Evolutionary conservation across 2,329 filamentous ascomycete species (phyloP).

Genomic region (Botrytis tulipae): DNA sequence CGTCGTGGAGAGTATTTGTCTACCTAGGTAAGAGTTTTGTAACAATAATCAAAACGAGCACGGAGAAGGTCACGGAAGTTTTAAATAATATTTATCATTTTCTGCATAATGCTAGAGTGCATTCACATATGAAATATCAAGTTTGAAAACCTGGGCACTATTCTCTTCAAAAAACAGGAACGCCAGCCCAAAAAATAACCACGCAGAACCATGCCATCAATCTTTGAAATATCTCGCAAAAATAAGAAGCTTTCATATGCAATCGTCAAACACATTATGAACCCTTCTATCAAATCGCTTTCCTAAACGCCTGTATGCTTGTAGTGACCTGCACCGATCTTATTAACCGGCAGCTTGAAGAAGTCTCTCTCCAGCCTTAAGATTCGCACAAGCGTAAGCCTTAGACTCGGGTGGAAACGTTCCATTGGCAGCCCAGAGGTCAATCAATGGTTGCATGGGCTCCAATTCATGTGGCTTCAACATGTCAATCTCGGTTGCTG

Average conservation of each 20-base stretch:
- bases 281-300: conserved; percentile 20
- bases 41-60: too few relatives aligned
- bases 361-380: conserved; percentile 58
- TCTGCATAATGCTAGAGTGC: conserved; percentile 5
- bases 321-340: conserved; percentile 11
- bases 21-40: not conserved
- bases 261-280: conserved; percentile 18
- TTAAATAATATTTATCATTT: conserved; percentile 1
- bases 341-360: conserved; percentile 39
- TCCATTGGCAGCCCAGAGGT: conserved; percentile 86
- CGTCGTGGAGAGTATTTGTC: not conserved
- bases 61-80: not conserved
- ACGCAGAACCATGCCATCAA: conserved; percentile 14
- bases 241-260: conserved; percentile 18
- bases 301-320: conserved; percentile 21
- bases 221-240: conserved; percentile 10
- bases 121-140: conserved; percentile 3
- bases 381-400: conserved; percentile 63
- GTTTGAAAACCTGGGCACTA: conserved; percentile 4
- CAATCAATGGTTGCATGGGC: conserved; percentile 92
- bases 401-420: conserved; percentile 77
- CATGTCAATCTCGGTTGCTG: conserved; percentile 77
- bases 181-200: conserved; percentile 18
- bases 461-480: conserved; percentile 87
- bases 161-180: conserved; percentile 15